phyloP scores from a whole-genome alignment of 768 basidiomycete species.

The Lactifluus volemus region DNA sequence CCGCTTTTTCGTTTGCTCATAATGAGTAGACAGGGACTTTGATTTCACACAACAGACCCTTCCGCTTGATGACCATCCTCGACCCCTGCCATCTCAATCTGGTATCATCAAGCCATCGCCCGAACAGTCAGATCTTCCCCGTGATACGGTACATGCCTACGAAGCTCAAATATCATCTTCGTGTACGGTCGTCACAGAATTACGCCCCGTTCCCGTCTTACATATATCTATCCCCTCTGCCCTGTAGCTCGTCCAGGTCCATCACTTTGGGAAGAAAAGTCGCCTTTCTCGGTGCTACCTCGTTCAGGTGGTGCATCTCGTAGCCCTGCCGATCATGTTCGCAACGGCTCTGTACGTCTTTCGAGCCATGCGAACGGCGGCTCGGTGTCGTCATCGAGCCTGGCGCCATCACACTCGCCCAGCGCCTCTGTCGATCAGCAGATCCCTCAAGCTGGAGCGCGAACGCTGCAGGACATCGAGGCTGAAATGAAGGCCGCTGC shows the following conservation, averaged over 20 bases:
- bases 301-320: conserved; percentile 23
- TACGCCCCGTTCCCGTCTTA: conserved; percentile 23
- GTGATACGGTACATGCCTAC: conserved; percentile 4
- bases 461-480: conserved; percentile 76
- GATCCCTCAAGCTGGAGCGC: conserved; percentile 21
- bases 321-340: conserved; percentile 23
- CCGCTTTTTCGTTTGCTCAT: not conserved
- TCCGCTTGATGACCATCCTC: conserved; percentile 24
- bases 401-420: conserved; percentile 8
- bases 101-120: not conserved
- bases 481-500: conserved; percentile 69
- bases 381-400: conserved; percentile 15
- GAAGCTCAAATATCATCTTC: conserved; percentile 18
- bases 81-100: not conserved
- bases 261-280: conserved; percentile 77
- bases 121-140: conserved; percentile 5
- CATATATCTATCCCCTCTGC: conserved; percentile 25
- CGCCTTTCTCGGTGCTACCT: conserved; percentile 61
- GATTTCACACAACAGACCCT: conserved; percentile 58
- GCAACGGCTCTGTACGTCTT: conserved; percentile 21
- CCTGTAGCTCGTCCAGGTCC: conserved; percentile 46
- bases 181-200: conserved; percentile 25
- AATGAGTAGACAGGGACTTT: conserved; percentile 71
- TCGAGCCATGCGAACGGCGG: conserved; percentile 11
- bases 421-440: conserved; percentile 23